Percentiles rank a stretch among this genome's conserved stretches.
phyloP scores from a whole-genome alignment of 257 asterid genomes.

The Plantago ovata region DNA sequence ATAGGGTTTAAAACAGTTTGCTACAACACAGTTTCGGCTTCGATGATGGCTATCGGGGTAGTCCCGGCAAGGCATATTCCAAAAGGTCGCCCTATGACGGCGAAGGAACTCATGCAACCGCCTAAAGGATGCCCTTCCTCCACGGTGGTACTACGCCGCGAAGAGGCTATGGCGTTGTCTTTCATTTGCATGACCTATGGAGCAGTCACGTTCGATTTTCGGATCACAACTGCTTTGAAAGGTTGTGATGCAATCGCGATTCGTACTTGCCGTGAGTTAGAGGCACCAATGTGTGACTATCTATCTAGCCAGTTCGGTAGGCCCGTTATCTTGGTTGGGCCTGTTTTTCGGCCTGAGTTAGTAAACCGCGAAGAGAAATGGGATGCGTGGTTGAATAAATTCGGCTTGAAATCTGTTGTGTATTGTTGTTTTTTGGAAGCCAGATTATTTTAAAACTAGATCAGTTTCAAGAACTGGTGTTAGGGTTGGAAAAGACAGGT shows the following conservation, averaged over 20 bases:
- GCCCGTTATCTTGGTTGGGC: conserved; percentile 13
- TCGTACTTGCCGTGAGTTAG: conserved; percentile 63
- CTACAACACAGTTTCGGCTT: conserved; percentile 60
- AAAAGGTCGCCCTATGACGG: conserved; percentile 32
- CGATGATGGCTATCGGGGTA: conserved; percentile 50
- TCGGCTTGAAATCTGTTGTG: conserved; percentile 33
- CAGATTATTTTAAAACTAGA: conserved; percentile 37
- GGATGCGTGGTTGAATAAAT: conserved; percentile 52
- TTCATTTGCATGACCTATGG: conserved; percentile 50
- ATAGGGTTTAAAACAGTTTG: conserved; percentile 63
- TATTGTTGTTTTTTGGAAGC: conserved; percentile 81
- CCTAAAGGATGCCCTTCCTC: conserved; percentile 63
- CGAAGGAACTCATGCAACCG: conserved; percentile 35
- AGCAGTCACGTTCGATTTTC: conserved; percentile 37
- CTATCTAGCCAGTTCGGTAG: conserved; percentile 42
- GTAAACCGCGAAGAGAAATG: conserved; percentile 42
- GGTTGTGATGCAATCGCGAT: conserved; percentile 60
- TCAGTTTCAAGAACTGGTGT: conserved; percentile 57
- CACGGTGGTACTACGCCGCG: conserved; percentile 38
- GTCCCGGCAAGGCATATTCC: conserved; percentile 56
- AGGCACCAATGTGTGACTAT: conserved; percentile 66
- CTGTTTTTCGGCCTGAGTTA: conserved; percentile 58
- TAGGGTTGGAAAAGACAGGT: conserved; percentile 70
- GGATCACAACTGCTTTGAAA: conserved; percentile 44
- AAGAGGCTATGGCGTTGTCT: conserved; percentile 43